phyloP scores from a whole-genome alignment of 257 asterid species.

The Forsythia suspensa region DNA sequence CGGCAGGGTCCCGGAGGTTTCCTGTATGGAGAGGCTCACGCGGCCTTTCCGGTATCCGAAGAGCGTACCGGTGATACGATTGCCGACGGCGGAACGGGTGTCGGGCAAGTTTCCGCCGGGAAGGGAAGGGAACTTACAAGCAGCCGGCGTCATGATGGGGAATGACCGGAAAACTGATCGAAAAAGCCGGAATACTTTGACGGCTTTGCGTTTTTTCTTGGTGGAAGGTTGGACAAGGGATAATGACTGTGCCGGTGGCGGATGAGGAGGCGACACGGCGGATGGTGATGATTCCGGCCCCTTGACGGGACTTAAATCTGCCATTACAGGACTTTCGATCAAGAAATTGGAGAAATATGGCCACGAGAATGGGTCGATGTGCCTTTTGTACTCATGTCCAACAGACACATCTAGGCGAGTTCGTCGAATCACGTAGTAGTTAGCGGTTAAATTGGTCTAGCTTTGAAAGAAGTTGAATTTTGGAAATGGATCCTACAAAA shows the following conservation, averaged over 20 bases:
- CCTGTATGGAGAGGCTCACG: slow-evolving; percentile 50
- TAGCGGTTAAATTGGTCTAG: no score
- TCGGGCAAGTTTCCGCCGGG: slow-evolving; percentile 66
- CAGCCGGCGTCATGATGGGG: slow-evolving; percentile 67
- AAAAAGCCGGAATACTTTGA: slow-evolving; percentile 49
- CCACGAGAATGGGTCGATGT: slow-evolving; percentile 12
- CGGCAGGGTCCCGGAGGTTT: slow-evolving; percentile 41
- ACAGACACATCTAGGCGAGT: no score
- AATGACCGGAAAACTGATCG: slow-evolving; percentile 75
- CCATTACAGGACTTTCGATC: slow-evolving; percentile 56
- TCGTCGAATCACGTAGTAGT: no score
- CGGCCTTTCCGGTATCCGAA: slow-evolving; percentile 62
- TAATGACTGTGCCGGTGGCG: slow-evolving; percentile 21
- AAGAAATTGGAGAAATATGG: slow-evolving; percentile 31
- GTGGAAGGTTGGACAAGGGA: slow-evolving; percentile 68
- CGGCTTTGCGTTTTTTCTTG: slow-evolving; percentile 37
- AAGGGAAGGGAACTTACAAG: slow-evolving; percentile 64
- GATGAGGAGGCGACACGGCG: slow-evolving; percentile 35
- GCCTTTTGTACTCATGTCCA: no score
- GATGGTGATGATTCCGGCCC: slow-evolving; percentile 22
- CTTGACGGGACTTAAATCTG: slow-evolving; percentile 39
- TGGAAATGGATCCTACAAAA: neutral
- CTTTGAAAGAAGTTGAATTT: no score
- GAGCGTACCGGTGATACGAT: slow-evolving; percentile 64
- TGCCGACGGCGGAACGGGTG: slow-evolving; percentile 24